Percentiles rank a stretch among this genome's conserved stretches.
phyloP scores from a whole-genome alignment of 164 flowering plant genomes.

The Santalum album region DNA sequence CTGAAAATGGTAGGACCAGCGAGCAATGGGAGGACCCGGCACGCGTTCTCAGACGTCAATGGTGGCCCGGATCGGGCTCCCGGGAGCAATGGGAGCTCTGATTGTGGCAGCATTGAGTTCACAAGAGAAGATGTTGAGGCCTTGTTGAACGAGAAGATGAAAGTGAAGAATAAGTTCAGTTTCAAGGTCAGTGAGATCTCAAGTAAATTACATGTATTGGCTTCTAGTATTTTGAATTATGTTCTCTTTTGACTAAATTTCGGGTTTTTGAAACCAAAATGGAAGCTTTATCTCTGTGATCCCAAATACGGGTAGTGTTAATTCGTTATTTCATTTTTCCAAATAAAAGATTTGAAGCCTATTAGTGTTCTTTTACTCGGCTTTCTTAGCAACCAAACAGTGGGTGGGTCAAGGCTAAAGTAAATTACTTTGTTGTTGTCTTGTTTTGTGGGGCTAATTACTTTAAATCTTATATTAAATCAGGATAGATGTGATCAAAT shows the following conservation, averaged over 20 bases:
- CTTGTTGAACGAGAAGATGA: slow-evolving; percentile 64
- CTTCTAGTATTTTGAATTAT: no score
- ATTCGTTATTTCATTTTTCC: no score
- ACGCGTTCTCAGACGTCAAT: slow-evolving; percentile 56
- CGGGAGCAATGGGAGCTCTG: slow-evolving; percentile 47
- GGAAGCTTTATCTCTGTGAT: no score
- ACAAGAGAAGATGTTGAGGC: slow-evolving; percentile 74
- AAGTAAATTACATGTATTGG: no score
- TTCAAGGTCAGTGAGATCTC: slow-evolving; percentile 41
- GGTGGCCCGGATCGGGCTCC: slow-evolving; percentile 41
- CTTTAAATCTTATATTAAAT: slow-evolving; percentile 3
- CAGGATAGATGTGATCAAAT: slow-evolving; percentile 72
- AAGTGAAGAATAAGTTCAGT: slow-evolving; percentile 62
- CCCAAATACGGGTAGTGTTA: no score
- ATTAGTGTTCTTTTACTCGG: no score
- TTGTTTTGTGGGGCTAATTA: not conserved
- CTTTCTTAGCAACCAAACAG: no score
- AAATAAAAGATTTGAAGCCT: no score
- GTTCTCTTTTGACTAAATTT: no score
- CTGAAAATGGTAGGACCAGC: slow-evolving; percentile 54
- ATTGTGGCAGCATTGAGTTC: slow-evolving; percentile 57
- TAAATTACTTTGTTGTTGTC: not conserved
- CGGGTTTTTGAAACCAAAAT: no score
- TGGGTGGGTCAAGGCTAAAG: not conserved
- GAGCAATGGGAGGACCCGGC: slow-evolving; percentile 30